These are phyloP conservation scores for Suillus bovinus DNA, from an alignment of 768 basidiomycete species.

Conservation along the genomic window DNA sequence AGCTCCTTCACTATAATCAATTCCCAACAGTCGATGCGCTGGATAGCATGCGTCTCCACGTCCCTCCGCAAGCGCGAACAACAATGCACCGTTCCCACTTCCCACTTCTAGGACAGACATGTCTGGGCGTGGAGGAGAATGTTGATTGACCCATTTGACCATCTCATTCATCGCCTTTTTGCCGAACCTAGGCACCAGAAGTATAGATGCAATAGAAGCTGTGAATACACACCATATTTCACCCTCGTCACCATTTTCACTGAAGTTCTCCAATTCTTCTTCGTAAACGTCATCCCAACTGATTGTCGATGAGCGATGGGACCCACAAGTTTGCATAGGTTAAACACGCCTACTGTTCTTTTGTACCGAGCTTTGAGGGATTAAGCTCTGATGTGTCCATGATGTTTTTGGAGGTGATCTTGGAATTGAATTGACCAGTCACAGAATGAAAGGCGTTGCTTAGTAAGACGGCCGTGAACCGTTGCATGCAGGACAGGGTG, in stretches of 20 bases:
- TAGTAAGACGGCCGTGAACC: neutral
- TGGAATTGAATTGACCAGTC: neutral
- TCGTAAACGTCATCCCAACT: constrained; percentile 84
- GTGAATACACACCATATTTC: constrained; percentile 67
- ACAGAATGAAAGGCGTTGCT: neutral
- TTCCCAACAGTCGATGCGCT: constrained; percentile 51
- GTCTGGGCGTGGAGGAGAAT: constrained; percentile 48
- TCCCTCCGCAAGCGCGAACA: constrained; percentile 58
- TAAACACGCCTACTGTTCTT: constrained; percentile 62
- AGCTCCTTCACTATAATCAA: constrained; percentile 79
- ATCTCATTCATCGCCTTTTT: constrained; percentile 74
- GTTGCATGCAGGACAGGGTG: neutral
- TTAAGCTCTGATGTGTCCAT: constrained; percentile 49
- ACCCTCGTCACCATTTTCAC: constrained; percentile 80
- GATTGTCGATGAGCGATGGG: constrained; percentile 7
- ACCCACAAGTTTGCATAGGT: neutral
- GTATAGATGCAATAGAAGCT: neutral
- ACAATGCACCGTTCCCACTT: constrained; percentile 75
- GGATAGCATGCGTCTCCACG: constrained; percentile 59
- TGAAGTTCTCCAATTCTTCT: constrained; percentile 68
- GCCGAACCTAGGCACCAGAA: constrained; percentile 63
- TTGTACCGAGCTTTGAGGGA: constrained; percentile 78
- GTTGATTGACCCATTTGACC: constrained; percentile 66
- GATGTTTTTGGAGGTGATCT: constrained; percentile 1
- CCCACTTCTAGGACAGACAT: constrained; percentile 76